Evolutionary conservation across 129 eudicot genomes (phyloP).

Genomic region (Erigeron canadensis): DNA sequence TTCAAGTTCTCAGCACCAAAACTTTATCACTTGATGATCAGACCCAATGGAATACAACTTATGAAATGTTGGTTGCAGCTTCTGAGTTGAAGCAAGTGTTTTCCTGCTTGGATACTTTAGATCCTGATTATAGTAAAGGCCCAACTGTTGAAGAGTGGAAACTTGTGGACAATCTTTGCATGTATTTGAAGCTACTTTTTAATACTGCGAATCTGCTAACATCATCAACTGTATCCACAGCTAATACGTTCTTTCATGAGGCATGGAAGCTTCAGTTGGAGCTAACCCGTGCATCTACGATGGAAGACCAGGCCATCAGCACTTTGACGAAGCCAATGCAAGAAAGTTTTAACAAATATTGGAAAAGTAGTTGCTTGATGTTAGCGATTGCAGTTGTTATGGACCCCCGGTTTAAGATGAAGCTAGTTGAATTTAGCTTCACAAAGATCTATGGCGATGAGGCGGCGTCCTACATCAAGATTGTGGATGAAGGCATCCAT

Average conservation of each 20-base stretch:
- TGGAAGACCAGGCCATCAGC: conserved; percentile 55
- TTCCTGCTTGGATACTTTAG: conserved; percentile 74
- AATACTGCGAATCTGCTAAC: conserved; percentile 67
- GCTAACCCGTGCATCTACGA: conserved; percentile 63
- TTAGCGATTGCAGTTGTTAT: conserved; percentile 89
- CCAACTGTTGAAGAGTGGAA: conserved; percentile 81
- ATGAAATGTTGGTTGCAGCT: conserved; percentile 80
- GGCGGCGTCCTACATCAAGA: conserved; percentile 48
- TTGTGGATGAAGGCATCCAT: conserved; percentile 87
- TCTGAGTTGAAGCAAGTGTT: conserved; percentile 83
- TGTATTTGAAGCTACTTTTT: conserved; percentile 56
- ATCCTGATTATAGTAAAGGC: conserved; percentile 62
- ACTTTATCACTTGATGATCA: conserved; percentile 67
- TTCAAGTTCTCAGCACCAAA: conserved; percentile 75
- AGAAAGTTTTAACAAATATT: conserved; percentile 74
- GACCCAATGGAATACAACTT: conserved; percentile 85
- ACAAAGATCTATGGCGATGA: conserved; percentile 78
- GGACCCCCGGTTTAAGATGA: conserved; percentile 96
- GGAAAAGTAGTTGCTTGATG: conserved; percentile 64
- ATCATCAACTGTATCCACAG: conserved; percentile 48
- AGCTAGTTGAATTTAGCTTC: conserved; percentile 88
- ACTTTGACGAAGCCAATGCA: conserved; percentile 59
- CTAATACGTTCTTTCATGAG: conserved; percentile 84
- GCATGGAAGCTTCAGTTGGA: conserved; percentile 95
- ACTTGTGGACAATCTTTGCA: conserved; percentile 54